Conservation (phyloP, 306 rosid genomes). For the Ormosia emarginata region DNA sequence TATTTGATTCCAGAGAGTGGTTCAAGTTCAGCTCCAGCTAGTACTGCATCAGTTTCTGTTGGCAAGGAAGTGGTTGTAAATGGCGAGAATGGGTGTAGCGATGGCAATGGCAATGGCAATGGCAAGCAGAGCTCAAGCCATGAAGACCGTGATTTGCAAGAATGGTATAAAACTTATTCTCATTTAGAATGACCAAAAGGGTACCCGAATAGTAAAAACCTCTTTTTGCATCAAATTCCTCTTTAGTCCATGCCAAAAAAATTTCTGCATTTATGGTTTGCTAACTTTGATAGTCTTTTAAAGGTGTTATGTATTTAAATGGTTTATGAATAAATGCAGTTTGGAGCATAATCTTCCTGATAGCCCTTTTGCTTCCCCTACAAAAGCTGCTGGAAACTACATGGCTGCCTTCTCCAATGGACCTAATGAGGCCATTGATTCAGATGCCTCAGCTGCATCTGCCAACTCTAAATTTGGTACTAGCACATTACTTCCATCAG, state of each 20-base stretch:
- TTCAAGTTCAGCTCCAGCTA: slow-evolving; percentile 28
- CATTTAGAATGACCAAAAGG: slow-evolving; percentile 24
- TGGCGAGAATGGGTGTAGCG: slow-evolving; percentile 30
- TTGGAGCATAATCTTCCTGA: slow-evolving; percentile 98
- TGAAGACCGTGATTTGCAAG: slow-evolving; percentile 59
- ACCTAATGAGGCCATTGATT: slow-evolving; percentile 40
- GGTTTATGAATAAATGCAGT: slow-evolving; percentile 50
- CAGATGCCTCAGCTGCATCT: slow-evolving; percentile 44
- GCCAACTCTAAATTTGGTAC: slow-evolving; percentile 48
- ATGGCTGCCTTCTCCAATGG: slow-evolving; percentile 44
- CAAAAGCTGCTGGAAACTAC: slow-evolving; percentile 58
- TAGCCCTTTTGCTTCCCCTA: slow-evolving; percentile 95
- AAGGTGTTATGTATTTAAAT: not conserved
- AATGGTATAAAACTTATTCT: slow-evolving; percentile 48
- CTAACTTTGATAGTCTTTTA: slow-evolving; percentile 13
- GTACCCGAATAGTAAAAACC: slow-evolving; percentile 23
- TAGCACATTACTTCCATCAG: slow-evolving; percentile 43
- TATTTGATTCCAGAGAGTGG: slow-evolving; percentile 48
- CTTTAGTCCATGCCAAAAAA: slow-evolving; percentile 33
- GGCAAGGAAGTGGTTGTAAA: slow-evolving; percentile 40
- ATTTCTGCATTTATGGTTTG: slow-evolving; percentile 21
- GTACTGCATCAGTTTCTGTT: slow-evolving; percentile 22
- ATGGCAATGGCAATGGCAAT: slow-evolving; percentile 17
- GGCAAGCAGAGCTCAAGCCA: slow-evolving; percentile 51
- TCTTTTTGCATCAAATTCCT: slow-evolving; percentile 32